These are phyloP conservation scores for Phaseolus lunatus DNA, from an alignment of 306 rosid genomes.

Conservation along the genomic window DNA sequence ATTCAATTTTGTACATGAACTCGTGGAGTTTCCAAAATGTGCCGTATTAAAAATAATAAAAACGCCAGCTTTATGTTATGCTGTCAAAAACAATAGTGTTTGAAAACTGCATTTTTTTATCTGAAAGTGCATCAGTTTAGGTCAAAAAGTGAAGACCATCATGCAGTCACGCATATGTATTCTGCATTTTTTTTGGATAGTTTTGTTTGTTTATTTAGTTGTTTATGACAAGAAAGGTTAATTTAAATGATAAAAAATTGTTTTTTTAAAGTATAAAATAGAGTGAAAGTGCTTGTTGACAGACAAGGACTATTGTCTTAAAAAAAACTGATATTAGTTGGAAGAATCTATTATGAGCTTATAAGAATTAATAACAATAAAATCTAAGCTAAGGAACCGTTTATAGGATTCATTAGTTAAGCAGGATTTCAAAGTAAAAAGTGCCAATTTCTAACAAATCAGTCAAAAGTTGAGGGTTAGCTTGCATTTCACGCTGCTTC, in stretches of 20 bases:
- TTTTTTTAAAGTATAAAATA: not conserved
- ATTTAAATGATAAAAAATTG: not conserved
- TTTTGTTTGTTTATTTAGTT: not conserved
- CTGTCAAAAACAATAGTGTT: slow-evolving; percentile 2
- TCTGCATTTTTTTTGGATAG: not conserved
- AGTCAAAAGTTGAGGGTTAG: slow-evolving; percentile 8
- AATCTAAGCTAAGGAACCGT: not conserved
- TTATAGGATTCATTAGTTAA: not conserved
- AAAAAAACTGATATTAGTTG: not conserved
- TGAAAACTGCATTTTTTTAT: not conserved
- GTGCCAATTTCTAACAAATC: not conserved
- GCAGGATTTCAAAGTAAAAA: not conserved
- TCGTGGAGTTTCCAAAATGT: not conserved
- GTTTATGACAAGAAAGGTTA: slow-evolving; percentile 4
- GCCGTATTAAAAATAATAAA: not conserved
- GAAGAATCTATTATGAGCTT: not conserved
- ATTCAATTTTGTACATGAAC: not conserved
- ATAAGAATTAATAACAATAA: not conserved
- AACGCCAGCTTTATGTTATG: not conserved
- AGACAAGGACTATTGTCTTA: not conserved
- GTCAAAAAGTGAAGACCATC: not conserved
- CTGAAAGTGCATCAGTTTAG: not conserved
- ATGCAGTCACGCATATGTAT: not conserved
- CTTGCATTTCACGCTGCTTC: not conserved
- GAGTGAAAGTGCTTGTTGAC: not conserved